These are phyloP conservation scores for Pogostemon cablin DNA, from an alignment of 257 asterid genomes.

Conservation along the genomic window DNA sequence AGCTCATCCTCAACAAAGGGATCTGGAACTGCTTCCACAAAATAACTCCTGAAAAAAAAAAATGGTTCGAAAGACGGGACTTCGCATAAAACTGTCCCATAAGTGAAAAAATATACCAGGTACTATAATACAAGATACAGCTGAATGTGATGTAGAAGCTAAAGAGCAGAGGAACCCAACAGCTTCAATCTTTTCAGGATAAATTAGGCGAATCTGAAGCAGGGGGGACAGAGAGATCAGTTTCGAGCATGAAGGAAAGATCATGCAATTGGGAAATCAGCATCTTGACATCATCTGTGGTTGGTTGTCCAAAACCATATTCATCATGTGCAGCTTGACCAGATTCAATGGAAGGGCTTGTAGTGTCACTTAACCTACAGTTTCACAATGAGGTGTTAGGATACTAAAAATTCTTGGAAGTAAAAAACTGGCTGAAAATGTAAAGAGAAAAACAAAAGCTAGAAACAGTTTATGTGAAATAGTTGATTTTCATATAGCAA, in stretches of 20 bases:
- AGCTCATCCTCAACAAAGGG: too few relatives aligned
- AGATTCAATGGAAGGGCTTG: conserved; percentile 27
- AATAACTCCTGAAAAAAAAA: too few relatives aligned
- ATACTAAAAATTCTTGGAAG: neutral
- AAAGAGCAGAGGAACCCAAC: too few relatives aligned
- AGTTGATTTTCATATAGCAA: too few relatives aligned
- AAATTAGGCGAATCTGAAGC: conserved; percentile 29
- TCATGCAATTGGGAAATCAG: conserved; percentile 54
- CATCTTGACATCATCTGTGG: conserved; percentile 38
- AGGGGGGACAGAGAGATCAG: conserved; percentile 39
- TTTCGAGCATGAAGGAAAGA: conserved; percentile 49
- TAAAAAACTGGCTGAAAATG: neutral
- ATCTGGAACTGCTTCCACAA: too few relatives aligned
- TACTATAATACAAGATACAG: too few relatives aligned
- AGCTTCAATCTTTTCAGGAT: conserved; percentile 30
- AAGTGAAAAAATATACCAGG: too few relatives aligned
- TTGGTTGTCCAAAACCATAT: conserved; percentile 31
- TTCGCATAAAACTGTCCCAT: too few relatives aligned
- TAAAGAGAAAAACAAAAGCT: neutral
- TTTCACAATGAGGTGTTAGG: conserved; percentile 7
- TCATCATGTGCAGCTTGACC: conserved; percentile 31
- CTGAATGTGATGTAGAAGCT: too few relatives aligned
- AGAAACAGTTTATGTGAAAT: neutral
- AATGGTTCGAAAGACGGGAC: too few relatives aligned
- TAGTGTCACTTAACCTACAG: conserved; percentile 29